Evolutionary conservation across 2,329 filamentous ascomycete genomes (phyloP), one percentile per base, ranked within the genome.

Genomic region (Exophiala bonariae): DNA sequence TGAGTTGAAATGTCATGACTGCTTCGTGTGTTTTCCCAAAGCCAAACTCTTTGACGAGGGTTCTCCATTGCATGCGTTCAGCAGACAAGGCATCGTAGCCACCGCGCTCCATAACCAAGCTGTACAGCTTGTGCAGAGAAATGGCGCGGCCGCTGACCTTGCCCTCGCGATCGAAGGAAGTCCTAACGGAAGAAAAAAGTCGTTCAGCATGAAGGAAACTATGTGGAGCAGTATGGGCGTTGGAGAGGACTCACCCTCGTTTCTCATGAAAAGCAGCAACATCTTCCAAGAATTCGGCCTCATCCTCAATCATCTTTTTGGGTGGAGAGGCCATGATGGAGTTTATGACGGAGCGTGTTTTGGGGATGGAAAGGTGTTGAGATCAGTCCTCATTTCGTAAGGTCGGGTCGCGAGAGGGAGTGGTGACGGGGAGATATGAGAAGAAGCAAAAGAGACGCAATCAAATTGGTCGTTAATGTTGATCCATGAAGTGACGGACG

Each of bases 31-130:
- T 78, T 46, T 83, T 83, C 62, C 82, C 82, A 54, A 91, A 80
- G 40, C 87, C 82, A 47, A 95, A 85, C 59, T 90, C 84, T 43
- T 83, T 78, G 10, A 86, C 87, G 60, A 95, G 79, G 59, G 82
- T 83, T 55, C 89, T 81, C 90, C 90, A 96, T 41, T 87, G 86
- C 55, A 95, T 79, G 73, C 92, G 93, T 66, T 92, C 82, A 70
- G 82, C 85, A 52, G 81, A 90, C 65, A 92, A 81, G 64, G 85
- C 85, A 69, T 95, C 90, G 66, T 96, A 96, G 49, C 90, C 90
- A 43, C 90, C 90, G 59, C 84, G 82, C 17, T 80, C 79, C 44
- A 87, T 78, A 14, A 95, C 86, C 57, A 83, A 79, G 54, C 86
- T 85, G 75, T 89, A 95, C 22, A 95, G 79, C 61, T 86, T 85